These are phyloP conservation scores for Nemania diffusa DNA, from an alignment of 2,329 filamentous ascomycete species.

Conservation along the genomic window DNA sequence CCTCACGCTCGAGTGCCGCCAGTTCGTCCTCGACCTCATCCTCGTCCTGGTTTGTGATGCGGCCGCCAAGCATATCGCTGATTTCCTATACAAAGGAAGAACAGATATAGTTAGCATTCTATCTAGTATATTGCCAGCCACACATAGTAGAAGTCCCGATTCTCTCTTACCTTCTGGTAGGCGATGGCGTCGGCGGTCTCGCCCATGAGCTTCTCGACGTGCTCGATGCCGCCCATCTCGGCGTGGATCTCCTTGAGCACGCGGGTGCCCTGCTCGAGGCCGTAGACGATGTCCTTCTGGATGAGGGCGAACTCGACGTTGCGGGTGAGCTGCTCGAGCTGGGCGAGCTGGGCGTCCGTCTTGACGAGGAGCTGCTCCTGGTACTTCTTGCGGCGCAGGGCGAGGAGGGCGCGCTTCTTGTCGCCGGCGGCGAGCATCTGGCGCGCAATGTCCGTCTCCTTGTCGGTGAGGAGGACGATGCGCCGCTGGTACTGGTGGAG, in stretches of 20 bases:
- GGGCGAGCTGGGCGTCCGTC: conserved; percentile 92
- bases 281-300: conserved; percentile 95
- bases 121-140: conserved; percentile 9
- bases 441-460: conserved; percentile 86
- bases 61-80: conserved; percentile 86
- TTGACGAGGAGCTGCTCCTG: conserved; percentile 89
- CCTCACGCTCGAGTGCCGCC: conserved; percentile 77
- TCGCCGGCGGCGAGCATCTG: conserved; percentile 84
- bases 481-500: conserved; percentile 95
- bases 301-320: conserved; percentile 96
- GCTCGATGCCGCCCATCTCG: conserved; percentile 95
- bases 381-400: conserved; percentile 94
- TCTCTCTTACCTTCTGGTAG: conserved; percentile 81
- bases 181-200: conserved; percentile 90
- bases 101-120: conserved; percentile 22
- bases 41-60: conserved; percentile 93
- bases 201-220: conserved; percentile 94
- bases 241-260: conserved; percentile 91
- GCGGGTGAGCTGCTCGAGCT: conserved; percentile 87
- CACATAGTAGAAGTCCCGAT: neutral
- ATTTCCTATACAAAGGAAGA: conserved; percentile 72
- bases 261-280: conserved; percentile 88
- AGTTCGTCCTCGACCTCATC: conserved; percentile 98
- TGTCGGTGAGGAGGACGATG: conserved; percentile 84
- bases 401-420: conserved; percentile 83